phyloP scores from a whole-genome alignment of 148 eudicot genomes.

The Dianthus caryophyllus region DNA sequence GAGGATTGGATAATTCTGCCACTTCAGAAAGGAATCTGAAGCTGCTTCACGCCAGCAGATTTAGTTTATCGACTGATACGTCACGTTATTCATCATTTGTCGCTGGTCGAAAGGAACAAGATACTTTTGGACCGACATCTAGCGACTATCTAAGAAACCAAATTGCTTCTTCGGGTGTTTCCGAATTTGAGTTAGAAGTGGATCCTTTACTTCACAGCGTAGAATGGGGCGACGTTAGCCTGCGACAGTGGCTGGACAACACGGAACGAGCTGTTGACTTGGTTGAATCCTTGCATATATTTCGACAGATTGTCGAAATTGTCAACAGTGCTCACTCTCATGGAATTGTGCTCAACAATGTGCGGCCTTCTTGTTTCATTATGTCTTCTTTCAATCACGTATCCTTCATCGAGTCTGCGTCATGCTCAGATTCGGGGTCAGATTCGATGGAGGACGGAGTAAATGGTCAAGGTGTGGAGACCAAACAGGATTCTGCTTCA shows the following conservation, averaged over 20 bases:
- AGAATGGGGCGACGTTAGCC: slow-evolving; percentile 66
- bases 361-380: slow-evolving; percentile 83
- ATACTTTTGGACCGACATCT: slow-evolving; percentile 30
- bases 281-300: slow-evolving; percentile 78
- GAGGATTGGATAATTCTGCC: slow-evolving; percentile 53
- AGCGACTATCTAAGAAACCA: slow-evolving; percentile 33
- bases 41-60: slow-evolving; percentile 32
- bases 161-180: slow-evolving; percentile 27
- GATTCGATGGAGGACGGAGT: slow-evolving; percentile 67
- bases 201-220: slow-evolving; percentile 36
- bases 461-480: slow-evolving; percentile 39
- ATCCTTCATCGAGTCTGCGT: slow-evolving; percentile 92
- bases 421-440: slow-evolving; percentile 84
- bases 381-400: slow-evolving; percentile 86
- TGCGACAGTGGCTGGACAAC: slow-evolving; percentile 88
- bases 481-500: slow-evolving; percentile 39
- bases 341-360: slow-evolving; percentile 74
- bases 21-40: slow-evolving; percentile 50
- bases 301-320: slow-evolving; percentile 76
- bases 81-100: slow-evolving; percentile 42
- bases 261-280: slow-evolving; percentile 58
- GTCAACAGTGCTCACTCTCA: slow-evolving; percentile 80
- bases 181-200: slow-evolving; percentile 40
- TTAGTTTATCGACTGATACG: slow-evolving; percentile 47
- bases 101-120: slow-evolving; percentile 35